Base-by-base conservation (phyloP, 225 moss, liverwort and hornwort species). In the Neckera pumila region DNA sequence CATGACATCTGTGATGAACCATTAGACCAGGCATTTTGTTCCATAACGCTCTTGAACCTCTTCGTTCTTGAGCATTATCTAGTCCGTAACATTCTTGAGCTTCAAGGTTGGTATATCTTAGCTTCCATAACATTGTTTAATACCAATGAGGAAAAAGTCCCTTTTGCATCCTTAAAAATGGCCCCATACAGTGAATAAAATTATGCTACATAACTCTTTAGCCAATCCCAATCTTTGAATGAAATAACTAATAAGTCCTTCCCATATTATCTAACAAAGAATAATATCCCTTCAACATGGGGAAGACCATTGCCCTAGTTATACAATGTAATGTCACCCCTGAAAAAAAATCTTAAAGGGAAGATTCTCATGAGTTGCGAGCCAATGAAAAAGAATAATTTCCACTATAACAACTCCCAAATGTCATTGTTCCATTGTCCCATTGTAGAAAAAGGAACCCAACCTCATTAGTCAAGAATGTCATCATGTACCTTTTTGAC, bases 51-150 rank as follows among this genome's bases (percentile, higher is more conserved):
- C 15, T 51, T 0, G 1, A 75, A 5, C 21, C 5, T 75, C 33
- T 20, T 20, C 1, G 2, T 1, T 49, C 53, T 56, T 0, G 0
- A 78, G 1, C 5, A n/a, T 26, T 17, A 16, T 33, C 0, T 38
- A 11, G 0, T 25, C 7, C 2, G 7, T 26, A 78, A 6, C 0
- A 17, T 56, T 78, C 4, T 56, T 11, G 2, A 57, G 3, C 17
- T 38, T n/a, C 7, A n/a, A 26, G 0, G 7, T 2, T 38, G 0
- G 1, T 11, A 1, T n/a, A 26, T 4, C 2, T 38, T 56, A 0
- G 0, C 17, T 57, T 42, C 1, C 1, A 2, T 7, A 49, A 20
- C 1, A 33, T 33, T 8, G 20, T 8, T 49, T 31, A n/a, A n/a
- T n/a, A 20, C 2, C 0, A 12, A 49, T 20, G 2, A 31, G 11